Conservation (phyloP, 2,329 filamentous ascomycete genomes). For the Lachnellula cervina region DNA sequence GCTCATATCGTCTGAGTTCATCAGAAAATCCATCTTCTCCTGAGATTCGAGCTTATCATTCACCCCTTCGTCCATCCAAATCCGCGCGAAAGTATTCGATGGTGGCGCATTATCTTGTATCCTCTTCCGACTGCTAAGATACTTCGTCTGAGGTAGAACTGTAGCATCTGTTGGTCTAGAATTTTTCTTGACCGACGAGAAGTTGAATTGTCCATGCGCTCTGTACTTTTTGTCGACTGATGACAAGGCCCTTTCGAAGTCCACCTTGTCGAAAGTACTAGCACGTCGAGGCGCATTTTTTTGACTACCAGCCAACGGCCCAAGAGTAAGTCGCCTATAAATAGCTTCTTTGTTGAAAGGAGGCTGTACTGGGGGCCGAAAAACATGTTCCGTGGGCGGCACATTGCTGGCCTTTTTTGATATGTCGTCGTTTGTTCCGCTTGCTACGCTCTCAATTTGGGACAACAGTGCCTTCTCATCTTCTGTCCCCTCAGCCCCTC, state of each 20-base stretch:
- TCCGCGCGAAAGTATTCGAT: constrained; percentile 36
- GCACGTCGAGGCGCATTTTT: constrained; percentile 10
- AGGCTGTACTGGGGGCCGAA: neutral
- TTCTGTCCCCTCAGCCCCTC: neutral
- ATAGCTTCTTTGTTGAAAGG: constrained; percentile 30
- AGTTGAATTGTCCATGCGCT: constrained; percentile 26
- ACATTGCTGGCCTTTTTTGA: neutral
- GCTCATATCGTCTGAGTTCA: constrained; percentile 36
- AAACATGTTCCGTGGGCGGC: neutral
- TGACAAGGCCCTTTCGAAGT: constrained; percentile 27
- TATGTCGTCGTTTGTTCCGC: neutral
- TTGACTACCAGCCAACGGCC: neutral
- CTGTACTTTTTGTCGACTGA: constrained; percentile 31
- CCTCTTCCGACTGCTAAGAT: constrained; percentile 21
- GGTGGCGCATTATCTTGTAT: constrained; percentile 8
- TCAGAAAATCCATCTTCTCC: constrained; percentile 19
- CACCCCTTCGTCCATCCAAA: constrained; percentile 36
- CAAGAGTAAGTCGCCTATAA: constrained; percentile 22
- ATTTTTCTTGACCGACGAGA: constrained; percentile 11
- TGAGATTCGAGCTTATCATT: constrained; percentile 8
- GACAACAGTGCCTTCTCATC: neutral
- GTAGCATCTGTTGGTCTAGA: constrained; percentile 1
- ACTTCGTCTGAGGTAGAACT: constrained; percentile 26
- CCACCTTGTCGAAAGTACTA: constrained; percentile 28
- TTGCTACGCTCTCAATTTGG: neutral